Base-by-base conservation (phyloP, 805 yeast genomes). In the Candida lessepsii region DNA sequence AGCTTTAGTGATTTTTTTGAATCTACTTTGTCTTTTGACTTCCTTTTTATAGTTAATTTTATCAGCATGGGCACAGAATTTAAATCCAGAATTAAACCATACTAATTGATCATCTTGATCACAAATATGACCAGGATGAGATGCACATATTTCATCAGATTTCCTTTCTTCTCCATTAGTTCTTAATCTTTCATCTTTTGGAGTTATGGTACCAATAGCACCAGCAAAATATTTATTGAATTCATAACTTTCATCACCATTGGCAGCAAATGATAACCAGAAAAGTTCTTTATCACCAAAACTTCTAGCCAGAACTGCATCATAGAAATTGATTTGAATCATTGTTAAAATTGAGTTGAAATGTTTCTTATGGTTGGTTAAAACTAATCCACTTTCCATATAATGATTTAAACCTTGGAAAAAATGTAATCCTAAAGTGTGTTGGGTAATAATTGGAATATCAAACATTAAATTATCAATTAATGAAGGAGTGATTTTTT, bases 61-160 rank as follows among this genome's bases (percentile, higher is more conserved):
- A 38, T 38, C 42, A 6, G 56, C 41, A 43, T 64, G 57, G 2
- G 67, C 67, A 57, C 75, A 70, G 43, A 53, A 67, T 20, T 58
- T 49, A 47, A 62, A 68, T 1, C 75, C 75, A 0, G 74, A 68
- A 46, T 70, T 70, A 41, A 70, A 56, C 75, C 75, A 70, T 13
- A 63, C 50, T 14, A 69, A 45, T 17, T 44, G 37, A 23, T 54
- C 58, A 23, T 68, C 73, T 20, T 58, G 61, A 10, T 56, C 56
- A 41, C 50, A 56, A 13, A 70, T 55, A 48, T 70, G 75, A 3
- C 71, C 74, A 0, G 75, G 75, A 42, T 70, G 75, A 0, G 70
- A 57, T 5, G 70, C 59, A 42, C 75, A 70, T 11, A 70, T 41
- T 42, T 67, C 73, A 28, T 27, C 40, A 2, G 62, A 43, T 7